Conservation (phyloP, 345 rosid species). For the Arabidopsis thaliana region TAIR10.1 NC_003070.9:20073501-20074000, state of each 20-base stretch:
- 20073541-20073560: conserved; percentile 57
- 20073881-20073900: too few relatives aligned
- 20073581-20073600: conserved; percentile 8
- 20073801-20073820: conserved; percentile 27
- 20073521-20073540: conserved; percentile 47
- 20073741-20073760: conserved; percentile 39
- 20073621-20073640: conserved; percentile 56
- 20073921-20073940: too few relatives aligned
- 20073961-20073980: too few relatives aligned
- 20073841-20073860: too few relatives aligned
- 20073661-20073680: conserved; percentile 23
- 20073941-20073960: too few relatives aligned
- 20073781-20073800: conserved; percentile 36
- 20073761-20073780: conserved; percentile 10
- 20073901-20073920: too few relatives aligned
- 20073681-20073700: conserved; percentile 36
- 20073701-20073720: conserved; percentile 52
- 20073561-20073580: conserved; percentile 43
- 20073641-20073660: conserved; percentile 72
- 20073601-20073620: conserved; percentile 52
- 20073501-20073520: conserved; percentile 43
- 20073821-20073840: neutral
- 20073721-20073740: conserved; percentile 35
- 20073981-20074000: too few relatives aligned
- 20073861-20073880: too few relatives aligned